These are phyloP conservation scores for Linum usitatissimum DNA, from an alignment of 345 rosid species.

Conservation along the genomic window DNA sequence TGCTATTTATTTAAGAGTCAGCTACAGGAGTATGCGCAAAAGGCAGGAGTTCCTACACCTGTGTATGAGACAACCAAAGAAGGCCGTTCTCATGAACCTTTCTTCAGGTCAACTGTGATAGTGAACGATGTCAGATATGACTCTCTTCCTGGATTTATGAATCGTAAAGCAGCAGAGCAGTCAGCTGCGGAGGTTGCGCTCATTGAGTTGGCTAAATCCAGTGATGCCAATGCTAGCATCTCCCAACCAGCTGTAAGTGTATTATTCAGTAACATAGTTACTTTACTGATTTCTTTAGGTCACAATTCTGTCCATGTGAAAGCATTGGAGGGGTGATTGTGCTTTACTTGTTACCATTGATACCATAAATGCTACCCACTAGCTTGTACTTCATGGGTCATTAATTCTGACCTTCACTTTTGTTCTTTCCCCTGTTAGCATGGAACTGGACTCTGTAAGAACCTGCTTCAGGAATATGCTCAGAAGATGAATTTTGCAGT, in stretches of 20 bases:
- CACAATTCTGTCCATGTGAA: not conserved
- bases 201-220: slow-evolving; percentile 47
- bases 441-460: slow-evolving; percentile 81
- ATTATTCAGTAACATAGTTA: not conserved
- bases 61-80: slow-evolving; percentile 68
- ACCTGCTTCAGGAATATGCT: slow-evolving; percentile 85
- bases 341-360: not conserved
- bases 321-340: not conserved
- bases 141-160: slow-evolving; percentile 73
- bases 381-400: not conserved
- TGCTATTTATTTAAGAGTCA: slow-evolving; percentile 82
- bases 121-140: slow-evolving; percentile 54
- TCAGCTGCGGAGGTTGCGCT: slow-evolving; percentile 96
- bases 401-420: not conserved
- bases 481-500: slow-evolving; percentile 90
- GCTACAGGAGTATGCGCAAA: slow-evolving; percentile 79
- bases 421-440: slow-evolving; percentile 34
- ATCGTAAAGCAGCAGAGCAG: slow-evolving; percentile 94
- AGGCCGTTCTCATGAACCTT: slow-evolving; percentile 85
- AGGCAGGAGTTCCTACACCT: slow-evolving; percentile 57
- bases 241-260: slow-evolving; percentile 72
- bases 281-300: not conserved
- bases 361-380: too few species aligned
- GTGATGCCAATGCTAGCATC: slow-evolving; percentile 38
- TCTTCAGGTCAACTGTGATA: slow-evolving; percentile 56